Percentiles rank a stretch among this genome's conserved stretches.
Evolutionary conservation across 2,329 filamentous ascomycete genomes (phyloP).

Genomic region (Tolypocladium endophyticum): DNA sequence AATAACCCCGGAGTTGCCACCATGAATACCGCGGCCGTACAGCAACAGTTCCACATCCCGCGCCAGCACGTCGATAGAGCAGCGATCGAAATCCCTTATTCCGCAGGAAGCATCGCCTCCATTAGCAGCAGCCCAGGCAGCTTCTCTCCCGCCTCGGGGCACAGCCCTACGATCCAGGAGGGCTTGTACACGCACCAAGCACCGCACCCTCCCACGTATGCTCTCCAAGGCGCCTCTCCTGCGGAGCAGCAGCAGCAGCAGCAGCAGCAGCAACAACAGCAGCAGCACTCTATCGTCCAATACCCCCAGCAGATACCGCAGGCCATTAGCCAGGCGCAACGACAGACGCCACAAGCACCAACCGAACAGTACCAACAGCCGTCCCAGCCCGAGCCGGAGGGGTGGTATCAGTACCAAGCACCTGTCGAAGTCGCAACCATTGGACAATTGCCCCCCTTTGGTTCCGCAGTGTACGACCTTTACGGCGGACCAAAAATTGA

Average conservation of each 20-base stretch:
- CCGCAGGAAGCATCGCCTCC: slow-evolving; percentile 35
- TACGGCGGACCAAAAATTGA: slow-evolving; percentile 45
- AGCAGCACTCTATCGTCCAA: slow-evolving; percentile 27
- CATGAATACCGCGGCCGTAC: slow-evolving; percentile 42
- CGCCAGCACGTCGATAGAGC: slow-evolving; percentile 36
- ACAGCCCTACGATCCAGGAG: slow-evolving; percentile 42
- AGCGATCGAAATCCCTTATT: slow-evolving; percentile 39
- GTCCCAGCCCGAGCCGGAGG: slow-evolving; percentile 32
- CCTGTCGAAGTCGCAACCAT: slow-evolving; percentile 48
- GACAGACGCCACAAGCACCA: slow-evolving; percentile 10
- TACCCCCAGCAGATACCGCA: slow-evolving; percentile 32
- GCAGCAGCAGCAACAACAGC: slow-evolving; percentile 6
- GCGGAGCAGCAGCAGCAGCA: slow-evolving; percentile 27
- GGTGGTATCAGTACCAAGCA: slow-evolving; percentile 48
- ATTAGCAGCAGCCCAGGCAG: slow-evolving; percentile 48
- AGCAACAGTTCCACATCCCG: slow-evolving; percentile 41
- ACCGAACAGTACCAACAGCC: slow-evolving; percentile 24
- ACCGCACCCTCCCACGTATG: slow-evolving; percentile 35
- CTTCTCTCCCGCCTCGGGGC: slow-evolving; percentile 45
- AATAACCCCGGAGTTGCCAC: slow-evolving; percentile 52
- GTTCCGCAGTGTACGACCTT: slow-evolving; percentile 38
- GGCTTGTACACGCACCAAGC: slow-evolving; percentile 48
- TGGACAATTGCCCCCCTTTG: slow-evolving; percentile 38
- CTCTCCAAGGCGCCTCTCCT: slow-evolving; percentile 36
- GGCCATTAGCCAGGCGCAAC: slow-evolving; percentile 23